These are phyloP conservation scores for Leucosporidium creatinivorum DNA, from an alignment of 768 basidiomycete genomes.

Conservation along the genomic window DNA sequence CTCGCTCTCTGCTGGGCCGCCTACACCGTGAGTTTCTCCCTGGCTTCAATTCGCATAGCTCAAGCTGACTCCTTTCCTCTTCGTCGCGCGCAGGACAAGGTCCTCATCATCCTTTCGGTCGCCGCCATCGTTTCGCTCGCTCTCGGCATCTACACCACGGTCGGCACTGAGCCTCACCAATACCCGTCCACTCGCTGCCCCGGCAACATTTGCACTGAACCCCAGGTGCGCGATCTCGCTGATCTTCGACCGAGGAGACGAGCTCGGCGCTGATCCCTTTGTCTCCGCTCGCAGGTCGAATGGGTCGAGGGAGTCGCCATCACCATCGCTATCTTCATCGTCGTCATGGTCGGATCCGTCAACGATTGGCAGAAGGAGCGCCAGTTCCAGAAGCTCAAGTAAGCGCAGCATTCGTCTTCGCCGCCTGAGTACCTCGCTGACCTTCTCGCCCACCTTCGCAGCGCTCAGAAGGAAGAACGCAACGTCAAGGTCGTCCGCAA, in stretches of 20 bases:
- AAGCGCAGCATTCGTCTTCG: background rate
- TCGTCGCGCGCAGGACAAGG: constrained; percentile 65
- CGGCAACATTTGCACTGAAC: constrained; percentile 45
- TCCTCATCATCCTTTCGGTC: constrained; percentile 79
- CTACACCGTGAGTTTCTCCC: constrained; percentile 10
- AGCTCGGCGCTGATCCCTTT: too few relatives aligned
- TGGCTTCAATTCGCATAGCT: background rate
- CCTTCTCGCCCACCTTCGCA: background rate
- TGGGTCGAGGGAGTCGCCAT: constrained; percentile 81
- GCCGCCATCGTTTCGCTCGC: constrained; percentile 89
- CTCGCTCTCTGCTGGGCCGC: constrained; percentile 76
- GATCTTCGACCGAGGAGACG: too few relatives aligned
- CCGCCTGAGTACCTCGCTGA: background rate
- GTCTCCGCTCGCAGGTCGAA: constrained; percentile 51
- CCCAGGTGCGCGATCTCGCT: constrained; percentile 43
- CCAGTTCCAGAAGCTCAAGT: constrained; percentile 81
- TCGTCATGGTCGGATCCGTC: constrained; percentile 73
- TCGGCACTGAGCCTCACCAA: constrained; percentile 59
- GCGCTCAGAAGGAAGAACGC: constrained; percentile 79
- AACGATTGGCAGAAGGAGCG: constrained; percentile 99
- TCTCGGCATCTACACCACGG: constrained; percentile 83
- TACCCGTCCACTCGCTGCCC: constrained; percentile 36
- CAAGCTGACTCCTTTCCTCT: constrained; percentile 4
- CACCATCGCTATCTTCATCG: constrained; percentile 48
- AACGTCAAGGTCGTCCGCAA: constrained; percentile 73